Conservation (phyloP, 495 filamentous ascomycete species). For the Bathelium albidoporum region DNA sequence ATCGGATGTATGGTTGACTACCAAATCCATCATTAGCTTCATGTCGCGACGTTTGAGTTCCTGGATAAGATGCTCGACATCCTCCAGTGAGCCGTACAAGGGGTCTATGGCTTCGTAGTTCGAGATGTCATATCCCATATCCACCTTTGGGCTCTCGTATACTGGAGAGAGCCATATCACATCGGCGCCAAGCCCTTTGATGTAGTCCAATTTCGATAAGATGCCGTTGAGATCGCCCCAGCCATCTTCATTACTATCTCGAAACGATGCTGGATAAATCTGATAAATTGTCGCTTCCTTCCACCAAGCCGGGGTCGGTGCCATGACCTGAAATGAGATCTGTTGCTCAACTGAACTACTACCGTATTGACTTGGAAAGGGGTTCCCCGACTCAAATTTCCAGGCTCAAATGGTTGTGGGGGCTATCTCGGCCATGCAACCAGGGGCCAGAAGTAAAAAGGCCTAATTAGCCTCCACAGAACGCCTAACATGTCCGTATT, state of each 20-base stretch:
- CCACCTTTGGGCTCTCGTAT: constrained; percentile 25
- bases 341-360: neutral
- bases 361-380: neutral
- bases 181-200: constrained; percentile 24
- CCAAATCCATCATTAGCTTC: constrained; percentile 24
- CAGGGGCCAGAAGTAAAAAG: too few species aligned
- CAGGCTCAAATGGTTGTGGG: too few species aligned
- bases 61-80: constrained; percentile 24
- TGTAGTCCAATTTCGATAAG: constrained; percentile 23
- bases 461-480: too few species aligned
- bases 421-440: too few species aligned
- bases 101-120: constrained; percentile 24
- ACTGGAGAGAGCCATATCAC: constrained; percentile 28
- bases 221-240: constrained; percentile 19
- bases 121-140: constrained; percentile 32
- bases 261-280: constrained; percentile 28
- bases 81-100: constrained; percentile 23
- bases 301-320: constrained; percentile 17
- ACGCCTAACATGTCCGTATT: too few species aligned
- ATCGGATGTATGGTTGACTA: constrained; percentile 27
- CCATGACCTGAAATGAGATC: neutral
- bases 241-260: constrained; percentile 23
- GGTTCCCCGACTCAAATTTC: too few species aligned
- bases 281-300: constrained; percentile 29
- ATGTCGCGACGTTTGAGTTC: constrained; percentile 21